Evolutionary conservation across 2,329 filamentous ascomycete species (phyloP).

Genomic region (Talaromyces funiculosus): DNA sequence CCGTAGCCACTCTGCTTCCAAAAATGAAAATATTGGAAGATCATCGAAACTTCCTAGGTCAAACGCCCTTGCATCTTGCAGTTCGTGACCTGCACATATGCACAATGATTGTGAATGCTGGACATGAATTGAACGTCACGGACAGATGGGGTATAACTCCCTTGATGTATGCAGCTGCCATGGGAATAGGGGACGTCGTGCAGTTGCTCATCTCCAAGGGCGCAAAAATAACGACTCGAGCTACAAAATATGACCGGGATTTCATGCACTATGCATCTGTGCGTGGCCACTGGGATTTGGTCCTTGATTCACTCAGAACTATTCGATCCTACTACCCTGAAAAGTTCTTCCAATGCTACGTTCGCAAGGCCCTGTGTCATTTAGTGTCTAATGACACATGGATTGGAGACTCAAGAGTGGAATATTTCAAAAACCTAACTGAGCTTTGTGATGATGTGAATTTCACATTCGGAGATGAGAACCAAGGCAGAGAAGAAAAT

Average conservation of each 20-base stretch:
- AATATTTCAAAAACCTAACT: not conserved
- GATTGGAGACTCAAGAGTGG: not conserved
- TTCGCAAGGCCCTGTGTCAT: not conserved
- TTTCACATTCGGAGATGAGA: not conserved
- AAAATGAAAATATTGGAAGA: not conserved
- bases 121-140: not conserved
- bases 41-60: not conserved
- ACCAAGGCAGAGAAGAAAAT: not conserved
- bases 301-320: not conserved
- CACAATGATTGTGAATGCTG: not conserved
- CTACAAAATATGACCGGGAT: not conserved
- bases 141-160: not conserved
- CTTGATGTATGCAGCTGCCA: not conserved
- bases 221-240: not conserved
- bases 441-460: not conserved
- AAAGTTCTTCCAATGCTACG: not conserved
- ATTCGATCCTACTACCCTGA: not conserved
- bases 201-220: not conserved
- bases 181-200: not conserved
- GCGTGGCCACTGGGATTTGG: not conserved
- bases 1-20: not conserved
- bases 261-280: not conserved
- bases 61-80: not conserved
- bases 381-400: not conserved
- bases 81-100: not conserved